These are phyloP conservation scores for Baudoinia panamericana DNA, from an alignment of 495 filamentous ascomycete genomes.

Conservation along the genomic window DNA sequence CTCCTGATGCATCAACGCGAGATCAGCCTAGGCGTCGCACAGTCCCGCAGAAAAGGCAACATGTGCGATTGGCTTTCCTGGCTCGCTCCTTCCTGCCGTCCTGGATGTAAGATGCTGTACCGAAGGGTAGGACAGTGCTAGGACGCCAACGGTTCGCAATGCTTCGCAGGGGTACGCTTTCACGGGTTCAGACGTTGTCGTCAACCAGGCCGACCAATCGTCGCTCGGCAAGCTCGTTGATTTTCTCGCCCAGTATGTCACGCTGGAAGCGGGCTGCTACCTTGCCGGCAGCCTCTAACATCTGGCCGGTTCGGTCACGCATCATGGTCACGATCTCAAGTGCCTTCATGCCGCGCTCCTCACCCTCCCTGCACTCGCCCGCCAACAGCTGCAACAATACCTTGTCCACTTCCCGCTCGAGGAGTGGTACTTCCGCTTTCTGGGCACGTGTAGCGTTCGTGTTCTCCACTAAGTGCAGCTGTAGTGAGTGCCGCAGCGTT, in stretches of 20 bases:
- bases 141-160: background rate
- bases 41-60: too few relatives aligned
- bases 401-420: conserved; percentile 76
- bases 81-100: too few relatives aligned
- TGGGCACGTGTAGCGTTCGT: conserved; percentile 46
- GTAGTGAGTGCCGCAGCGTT: conserved; percentile 53
- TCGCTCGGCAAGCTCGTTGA: conserved; percentile 60
- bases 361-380: conserved; percentile 77
- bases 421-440: conserved; percentile 50
- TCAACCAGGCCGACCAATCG: conserved; percentile 45
- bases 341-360: conserved; percentile 87
- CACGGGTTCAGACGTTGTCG: conserved; percentile 28
- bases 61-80: too few relatives aligned
- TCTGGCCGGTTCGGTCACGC: conserved; percentile 63
- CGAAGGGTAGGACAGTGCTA: too few relatives aligned
- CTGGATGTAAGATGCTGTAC: too few relatives aligned
- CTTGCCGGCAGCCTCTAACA: conserved; percentile 75
- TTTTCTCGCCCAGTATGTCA: conserved; percentile 71
- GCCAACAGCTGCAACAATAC: conserved; percentile 79
- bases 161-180: too few relatives aligned
- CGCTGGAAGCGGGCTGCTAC: conserved; percentile 67
- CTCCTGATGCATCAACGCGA: too few relatives aligned
- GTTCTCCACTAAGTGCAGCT: conserved; percentile 53
- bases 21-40: too few relatives aligned
- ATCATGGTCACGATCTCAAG: conserved; percentile 72